Base-by-base conservation (phyloP, 345 rosid genomes). In the Excoecaria agallocha region DNA sequence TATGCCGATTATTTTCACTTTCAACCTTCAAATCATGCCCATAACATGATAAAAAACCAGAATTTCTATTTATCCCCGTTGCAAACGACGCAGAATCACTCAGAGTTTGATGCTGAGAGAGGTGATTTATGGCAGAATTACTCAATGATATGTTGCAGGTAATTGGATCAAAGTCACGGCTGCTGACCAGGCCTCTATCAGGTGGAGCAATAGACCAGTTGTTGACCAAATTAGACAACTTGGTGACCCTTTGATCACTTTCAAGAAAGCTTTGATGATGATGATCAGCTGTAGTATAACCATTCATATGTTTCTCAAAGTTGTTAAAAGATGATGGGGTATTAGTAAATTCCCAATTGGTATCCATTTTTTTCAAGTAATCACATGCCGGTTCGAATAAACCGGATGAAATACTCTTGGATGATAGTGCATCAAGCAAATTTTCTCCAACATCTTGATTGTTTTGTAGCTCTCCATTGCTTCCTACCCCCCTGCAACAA, bases 161-260 rank as follows among this genome's bases (percentile, higher is more conserved):
- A 43, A 77, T 68, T 52, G 83, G 77, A 67, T 78, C 81, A 7
- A 82, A 68, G 6, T 35, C 39, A 16, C 75, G 78, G 59, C 19
- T 39, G n/a, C 63, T 78, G 37, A 72, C 69, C 66, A 84, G 74
- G 75, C 88, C 85, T 2, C 83, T 80, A 77, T 85, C 84, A 0
- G 93, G 92, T 8, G 92, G 93, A 2, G 92, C 93, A 60, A 91
- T 88, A 0, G 91, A 86, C 93, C 91, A 91, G 81, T 88, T 86
- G 78, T 82, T 83, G 68, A 87, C 91, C 56, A 84, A 80, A 72
- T 83, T 87, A 19, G 88, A 80, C 35, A 84, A 60, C 83, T 83
- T 89, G 69, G 82, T 84, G 17, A 87, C 51, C 71, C 91, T 79
- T 73, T 16, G 61, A 57, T 82, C 86, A 25, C 65, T 57, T 63